These are phyloP conservation scores for Mortierella sp. DNA, from an alignment of 371 early-diverging fungal genomes.

Conservation along the genomic window DNA sequence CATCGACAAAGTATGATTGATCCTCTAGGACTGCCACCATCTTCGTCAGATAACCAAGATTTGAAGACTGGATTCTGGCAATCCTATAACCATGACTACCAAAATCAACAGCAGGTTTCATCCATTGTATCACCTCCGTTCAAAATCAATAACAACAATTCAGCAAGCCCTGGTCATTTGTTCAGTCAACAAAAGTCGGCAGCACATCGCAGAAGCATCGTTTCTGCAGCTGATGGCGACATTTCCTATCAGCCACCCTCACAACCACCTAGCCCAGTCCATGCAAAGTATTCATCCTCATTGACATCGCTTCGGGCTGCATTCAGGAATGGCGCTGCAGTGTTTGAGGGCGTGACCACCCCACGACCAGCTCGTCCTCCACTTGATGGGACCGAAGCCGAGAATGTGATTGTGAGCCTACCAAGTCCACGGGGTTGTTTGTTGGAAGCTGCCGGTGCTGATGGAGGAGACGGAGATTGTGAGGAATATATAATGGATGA, in stretches of 20 bases:
- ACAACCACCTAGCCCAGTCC: slow-evolving; percentile 7
- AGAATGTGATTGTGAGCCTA: slow-evolving; percentile 18
- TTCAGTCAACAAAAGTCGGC: not conserved
- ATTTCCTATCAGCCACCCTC: slow-evolving; percentile 39
- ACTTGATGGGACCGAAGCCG: slow-evolving; percentile 2
- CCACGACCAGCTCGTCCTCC: slow-evolving; percentile 5
- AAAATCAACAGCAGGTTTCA: not conserved
- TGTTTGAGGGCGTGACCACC: slow-evolving; percentile 32
- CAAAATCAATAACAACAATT: slow-evolving; percentile 27
- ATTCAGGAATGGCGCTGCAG: slow-evolving; percentile 36
- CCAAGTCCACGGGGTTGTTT: slow-evolving; percentile 33
- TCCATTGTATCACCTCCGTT: slow-evolving; percentile 1
- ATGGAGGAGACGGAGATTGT: not conserved
- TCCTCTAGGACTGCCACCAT: slow-evolving; percentile 2
- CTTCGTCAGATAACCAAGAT: slow-evolving; percentile 1
- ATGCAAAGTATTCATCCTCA: not conserved
- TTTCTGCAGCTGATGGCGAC: not conserved
- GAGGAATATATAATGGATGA: not conserved
- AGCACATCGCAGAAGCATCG: not conserved
- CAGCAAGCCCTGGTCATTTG: slow-evolving; percentile 4
- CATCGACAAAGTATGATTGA: slow-evolving; percentile 19
- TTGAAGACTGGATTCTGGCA: not conserved
- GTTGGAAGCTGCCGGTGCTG: slow-evolving; percentile 20
- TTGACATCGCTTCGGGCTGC: not conserved
- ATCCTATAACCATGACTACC: not conserved